Evolutionary conservation across 306 rosid genomes (phyloP), one percentile per base, ranked within the genome.

Genomic region (Sicyos edulis): DNA sequence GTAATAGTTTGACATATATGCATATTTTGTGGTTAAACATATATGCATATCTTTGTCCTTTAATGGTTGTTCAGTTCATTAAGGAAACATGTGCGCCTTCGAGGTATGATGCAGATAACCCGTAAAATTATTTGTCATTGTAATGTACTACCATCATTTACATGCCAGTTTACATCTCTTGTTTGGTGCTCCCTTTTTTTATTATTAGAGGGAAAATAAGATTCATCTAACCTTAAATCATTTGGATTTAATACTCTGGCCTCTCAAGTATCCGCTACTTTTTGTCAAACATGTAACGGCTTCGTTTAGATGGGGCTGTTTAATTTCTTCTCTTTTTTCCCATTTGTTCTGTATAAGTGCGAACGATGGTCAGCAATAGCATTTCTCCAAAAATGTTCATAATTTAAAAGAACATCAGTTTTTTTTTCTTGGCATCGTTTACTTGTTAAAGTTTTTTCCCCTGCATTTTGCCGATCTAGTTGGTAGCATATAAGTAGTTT

Each of bases 111-210:
- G 52, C 52, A 37, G 22, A 40, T n/a, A 42, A n/a, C 34, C 54
- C 45, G 54, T 66, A 12, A 45, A 45, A 12, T 42, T 65, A 53
- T 44, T 42, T 42, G 54, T 65, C 71, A 20, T 45, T 66, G 55
- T 66, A 61, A 3, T 61, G 47, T 8, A 45, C 54, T 11, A 44
- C 19, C 54, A 14, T 64, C 26, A 64, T 64, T 19, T 19, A 19
- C 71, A n/a, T 10, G 71, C 54, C 44, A 37, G 51, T 37, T n/a
- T n/a, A 37, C 37, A 63, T 63, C 26, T 15, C 22, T 32, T 60
- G 68, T 61, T 47, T 61, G 49, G 32, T 17, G 16, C 26, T 64
- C 22, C 16, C 8, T 65, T 44, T 8, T 65, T 44, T 65, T 10
- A 19, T 65, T 65, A 11, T 17, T 6, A 44, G 71, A 65, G 54